Conservation (phyloP, 371 early-diverging fungal species). For the Rhizopus arrhizus region DNA sequence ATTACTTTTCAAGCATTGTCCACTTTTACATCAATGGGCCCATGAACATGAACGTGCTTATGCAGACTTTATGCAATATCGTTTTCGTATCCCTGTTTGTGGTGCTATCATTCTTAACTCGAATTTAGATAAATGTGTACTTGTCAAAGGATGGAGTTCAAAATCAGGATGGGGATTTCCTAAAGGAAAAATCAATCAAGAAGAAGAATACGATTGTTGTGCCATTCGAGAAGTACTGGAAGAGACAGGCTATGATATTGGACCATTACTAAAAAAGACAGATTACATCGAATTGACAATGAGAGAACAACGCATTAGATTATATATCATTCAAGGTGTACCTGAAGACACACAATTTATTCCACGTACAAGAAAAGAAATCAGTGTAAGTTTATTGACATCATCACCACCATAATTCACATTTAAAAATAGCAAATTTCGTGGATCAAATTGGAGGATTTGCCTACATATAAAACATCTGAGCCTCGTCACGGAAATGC, state of each 20-base stretch:
- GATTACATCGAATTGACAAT: slow-evolving; percentile 83
- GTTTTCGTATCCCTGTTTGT: slow-evolving; percentile 97
- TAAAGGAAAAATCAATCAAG: slow-evolving; percentile 98
- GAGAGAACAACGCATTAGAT: slow-evolving; percentile 84
- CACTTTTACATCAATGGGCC: slow-evolving; percentile 85
- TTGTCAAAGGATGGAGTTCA: slow-evolving; percentile 92
- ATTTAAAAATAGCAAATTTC: slow-evolving; percentile 40
- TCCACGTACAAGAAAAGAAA: slow-evolving; percentile 95
- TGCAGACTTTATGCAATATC: slow-evolving; percentile 93
- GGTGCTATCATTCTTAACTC: slow-evolving; percentile 97
- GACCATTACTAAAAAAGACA: slow-evolving; percentile 70
- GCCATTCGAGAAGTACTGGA: slow-evolving; percentile 96
- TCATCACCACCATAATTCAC: background rate
- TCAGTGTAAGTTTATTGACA: slow-evolving; percentile 62
- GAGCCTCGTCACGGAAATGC: slow-evolving; percentile 26
- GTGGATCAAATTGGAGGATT: slow-evolving; percentile 51
- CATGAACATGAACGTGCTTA: slow-evolving; percentile 87
- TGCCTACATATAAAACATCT: slow-evolving; percentile 47
- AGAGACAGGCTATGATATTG: slow-evolving; percentile 96
- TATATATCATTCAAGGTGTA: slow-evolving; percentile 93
- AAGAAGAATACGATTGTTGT: slow-evolving; percentile 90
- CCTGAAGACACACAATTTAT: slow-evolving; percentile 83
- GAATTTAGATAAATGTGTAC: slow-evolving; percentile 79
- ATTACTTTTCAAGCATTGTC: slow-evolving; percentile 84
- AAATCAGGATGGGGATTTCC: slow-evolving; percentile 96